phyloP scores from a whole-genome alignment of 768 basidiomycete species.

The Wakefieldia striispora region DNA sequence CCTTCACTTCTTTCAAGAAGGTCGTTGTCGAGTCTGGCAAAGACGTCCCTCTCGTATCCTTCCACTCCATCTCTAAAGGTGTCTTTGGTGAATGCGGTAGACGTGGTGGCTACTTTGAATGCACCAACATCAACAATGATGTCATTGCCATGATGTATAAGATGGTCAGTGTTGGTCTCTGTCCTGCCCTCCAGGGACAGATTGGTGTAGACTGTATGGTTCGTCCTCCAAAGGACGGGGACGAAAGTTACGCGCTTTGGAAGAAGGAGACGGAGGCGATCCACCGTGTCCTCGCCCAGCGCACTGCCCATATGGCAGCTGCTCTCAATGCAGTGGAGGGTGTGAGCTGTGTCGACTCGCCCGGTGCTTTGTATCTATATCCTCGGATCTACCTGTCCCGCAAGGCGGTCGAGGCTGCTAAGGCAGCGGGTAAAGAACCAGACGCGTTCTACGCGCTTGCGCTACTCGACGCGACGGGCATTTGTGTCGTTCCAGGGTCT shows the following conservation, averaged over 20 bases:
- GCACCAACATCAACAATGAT: slow-evolving; percentile 74
- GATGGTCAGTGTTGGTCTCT: slow-evolving; percentile 88
- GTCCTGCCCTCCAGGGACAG: slow-evolving; percentile 88
- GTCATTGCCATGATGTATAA: slow-evolving; percentile 91
- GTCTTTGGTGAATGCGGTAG: slow-evolving; percentile 95
- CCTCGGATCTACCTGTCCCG: slow-evolving; percentile 75
- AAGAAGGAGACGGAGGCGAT: slow-evolving; percentile 80
- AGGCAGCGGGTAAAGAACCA: slow-evolving; percentile 68
- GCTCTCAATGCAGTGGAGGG: slow-evolving; percentile 83
- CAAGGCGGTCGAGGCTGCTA: slow-evolving; percentile 72
- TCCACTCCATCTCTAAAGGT: slow-evolving; percentile 98
- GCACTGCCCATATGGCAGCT: slow-evolving; percentile 69
- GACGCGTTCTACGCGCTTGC: slow-evolving; percentile 88
- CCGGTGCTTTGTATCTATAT: slow-evolving; percentile 93
- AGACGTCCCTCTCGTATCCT: slow-evolving; percentile 79
- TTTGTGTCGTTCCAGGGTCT: slow-evolving; percentile 90
- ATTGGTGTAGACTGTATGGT: slow-evolving; percentile 94
- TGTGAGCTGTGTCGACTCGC: slow-evolving; percentile 85
- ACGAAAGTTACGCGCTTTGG: slow-evolving; percentile 76
- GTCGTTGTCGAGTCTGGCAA: slow-evolving; percentile 64
- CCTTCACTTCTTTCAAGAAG: slow-evolving; percentile 95
- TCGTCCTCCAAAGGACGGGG: slow-evolving; percentile 78
- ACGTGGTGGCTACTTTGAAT: slow-evolving; percentile 97
- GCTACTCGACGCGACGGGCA: slow-evolving; percentile 85
- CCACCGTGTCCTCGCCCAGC: slow-evolving; percentile 67